A percentile compares a stretch with the other conserved stretches of the same genome.
phyloP scores from a whole-genome alignment of 257 asterid species.

The Nicotiana undulata region DNA sequence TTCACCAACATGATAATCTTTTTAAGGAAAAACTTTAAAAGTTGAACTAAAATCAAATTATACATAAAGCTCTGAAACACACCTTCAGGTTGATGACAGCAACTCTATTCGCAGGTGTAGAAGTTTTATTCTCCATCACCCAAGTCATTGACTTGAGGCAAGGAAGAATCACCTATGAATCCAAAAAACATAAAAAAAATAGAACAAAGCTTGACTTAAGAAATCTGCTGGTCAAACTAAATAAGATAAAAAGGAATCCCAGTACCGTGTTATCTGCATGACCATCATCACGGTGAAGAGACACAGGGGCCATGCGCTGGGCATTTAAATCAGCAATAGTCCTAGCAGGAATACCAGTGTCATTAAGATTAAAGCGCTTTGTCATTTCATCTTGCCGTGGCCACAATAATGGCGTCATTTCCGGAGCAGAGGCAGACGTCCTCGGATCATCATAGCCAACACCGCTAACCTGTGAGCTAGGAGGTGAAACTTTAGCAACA shows the following conservation, averaged over 20 bases:
- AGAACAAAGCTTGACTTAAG: constrained; percentile 4
- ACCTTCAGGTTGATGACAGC: constrained; percentile 92
- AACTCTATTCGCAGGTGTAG: constrained; percentile 51
- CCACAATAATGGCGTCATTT: constrained; percentile 67
- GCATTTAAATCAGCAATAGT: constrained; percentile 37
- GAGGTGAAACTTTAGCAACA: constrained; percentile 51
- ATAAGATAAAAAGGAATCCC: neutral
- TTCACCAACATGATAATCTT: neutral
- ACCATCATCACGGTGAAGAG: constrained; percentile 45
- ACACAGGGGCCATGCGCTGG: constrained; percentile 46
- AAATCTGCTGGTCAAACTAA: neutral
- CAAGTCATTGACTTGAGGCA: constrained; percentile 94
- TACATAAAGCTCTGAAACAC: constrained; percentile 12
- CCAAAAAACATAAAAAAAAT: constrained; percentile 1
- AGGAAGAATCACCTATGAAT: constrained; percentile 57
- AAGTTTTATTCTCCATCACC: constrained; percentile 82
- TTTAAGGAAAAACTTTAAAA: neutral
- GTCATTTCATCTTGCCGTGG: constrained; percentile 63
- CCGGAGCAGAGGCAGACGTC: constrained; percentile 30
- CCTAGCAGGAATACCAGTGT: constrained; percentile 35
- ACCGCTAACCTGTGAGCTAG: constrained; percentile 47
- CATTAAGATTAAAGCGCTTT: constrained; percentile 55
- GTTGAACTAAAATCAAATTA: neutral
- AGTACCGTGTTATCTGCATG: constrained; percentile 60
- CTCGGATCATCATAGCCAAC: constrained; percentile 47